phyloP scores from a whole-genome alignment of 805 yeast species.

The Millerago galiae region DNA sequence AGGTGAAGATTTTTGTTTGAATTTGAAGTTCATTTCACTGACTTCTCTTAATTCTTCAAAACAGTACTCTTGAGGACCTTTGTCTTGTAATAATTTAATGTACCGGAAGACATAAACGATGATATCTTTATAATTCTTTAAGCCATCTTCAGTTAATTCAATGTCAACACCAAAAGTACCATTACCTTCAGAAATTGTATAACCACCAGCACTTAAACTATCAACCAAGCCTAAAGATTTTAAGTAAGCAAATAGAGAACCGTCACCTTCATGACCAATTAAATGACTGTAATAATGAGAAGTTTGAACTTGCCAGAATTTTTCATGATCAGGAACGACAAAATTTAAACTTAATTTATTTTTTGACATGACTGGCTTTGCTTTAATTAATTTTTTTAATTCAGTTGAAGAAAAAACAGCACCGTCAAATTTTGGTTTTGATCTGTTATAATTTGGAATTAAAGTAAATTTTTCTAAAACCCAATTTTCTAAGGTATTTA shows the following conservation, averaged over 20 bases:
- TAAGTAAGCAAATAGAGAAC: slow-evolving; percentile 67
- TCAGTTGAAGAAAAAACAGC: slow-evolving; percentile 45
- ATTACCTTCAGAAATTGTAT: slow-evolving; percentile 58
- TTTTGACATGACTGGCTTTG: slow-evolving; percentile 78
- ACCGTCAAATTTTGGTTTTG: slow-evolving; percentile 32
- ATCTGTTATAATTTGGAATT: slow-evolving; percentile 42
- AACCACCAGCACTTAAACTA: slow-evolving; percentile 67
- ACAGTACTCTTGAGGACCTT: slow-evolving; percentile 72
- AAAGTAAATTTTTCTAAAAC: slow-evolving; percentile 57
- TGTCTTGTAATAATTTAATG: slow-evolving; percentile 48
- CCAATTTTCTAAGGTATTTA: slow-evolving; percentile 70
- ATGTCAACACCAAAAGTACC: slow-evolving; percentile 64
- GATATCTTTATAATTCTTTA: slow-evolving; percentile 55
- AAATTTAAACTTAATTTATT: slow-evolving; percentile 64
- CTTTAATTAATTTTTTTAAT: slow-evolving; percentile 48
- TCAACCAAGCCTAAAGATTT: slow-evolving; percentile 76
- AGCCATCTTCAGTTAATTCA: slow-evolving; percentile 72
- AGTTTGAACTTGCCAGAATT: slow-evolving; percentile 64
- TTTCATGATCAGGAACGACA: slow-evolving; percentile 70
- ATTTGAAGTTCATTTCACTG: slow-evolving; percentile 66
- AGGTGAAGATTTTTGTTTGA: slow-evolving; percentile 70
- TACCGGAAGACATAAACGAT: slow-evolving; percentile 63
- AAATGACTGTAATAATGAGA: slow-evolving; percentile 69
- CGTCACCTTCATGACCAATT: slow-evolving; percentile 89
- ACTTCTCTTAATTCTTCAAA: slow-evolving; percentile 70